Evolutionary conservation across 495 filamentous ascomycete species (phyloP).

Genomic region (Parathielavia hyrcaniae): DNA sequence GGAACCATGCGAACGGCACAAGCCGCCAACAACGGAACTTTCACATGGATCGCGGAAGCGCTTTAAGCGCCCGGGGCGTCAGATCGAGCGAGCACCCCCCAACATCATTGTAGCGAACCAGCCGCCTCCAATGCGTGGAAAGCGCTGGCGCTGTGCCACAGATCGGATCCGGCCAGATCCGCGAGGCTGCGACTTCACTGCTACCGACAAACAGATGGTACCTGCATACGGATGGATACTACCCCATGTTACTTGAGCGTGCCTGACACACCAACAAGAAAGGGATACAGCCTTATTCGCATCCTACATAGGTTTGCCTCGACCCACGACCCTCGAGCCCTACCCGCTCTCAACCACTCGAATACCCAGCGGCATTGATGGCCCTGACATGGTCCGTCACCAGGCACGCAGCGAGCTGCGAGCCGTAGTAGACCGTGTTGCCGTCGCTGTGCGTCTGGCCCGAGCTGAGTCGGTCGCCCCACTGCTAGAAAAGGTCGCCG

Average conservation of each 20-base stretch:
- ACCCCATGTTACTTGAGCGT: too few relatives aligned
- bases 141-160: background rate
- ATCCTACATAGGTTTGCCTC: too few relatives aligned
- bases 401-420: conserved; percentile 48
- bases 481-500: conserved; percentile 61
- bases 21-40: background rate
- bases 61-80: background rate
- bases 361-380: conserved; percentile 28
- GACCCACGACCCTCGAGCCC: too few relatives aligned
- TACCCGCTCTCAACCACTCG: background rate
- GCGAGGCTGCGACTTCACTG: background rate
- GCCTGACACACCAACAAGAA: too few relatives aligned
- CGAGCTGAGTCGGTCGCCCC: conserved; percentile 48
- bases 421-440: conserved; percentile 54
- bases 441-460: conserved; percentile 51
- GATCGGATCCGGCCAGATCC: background rate
- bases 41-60: background rate
- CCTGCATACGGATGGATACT: too few relatives aligned
- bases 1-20: background rate
- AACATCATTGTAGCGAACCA: background rate
- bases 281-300: too few relatives aligned
- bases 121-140: background rate
- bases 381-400: conserved; percentile 54
- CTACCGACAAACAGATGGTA: background rate
- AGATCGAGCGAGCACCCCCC: background rate